A percentile compares a stretch with the other conserved stretches of the same genome.
These are phyloP conservation scores for Lepidium didymum DNA, from an alignment of 345 rosid species.

Conservation along the genomic window DNA sequence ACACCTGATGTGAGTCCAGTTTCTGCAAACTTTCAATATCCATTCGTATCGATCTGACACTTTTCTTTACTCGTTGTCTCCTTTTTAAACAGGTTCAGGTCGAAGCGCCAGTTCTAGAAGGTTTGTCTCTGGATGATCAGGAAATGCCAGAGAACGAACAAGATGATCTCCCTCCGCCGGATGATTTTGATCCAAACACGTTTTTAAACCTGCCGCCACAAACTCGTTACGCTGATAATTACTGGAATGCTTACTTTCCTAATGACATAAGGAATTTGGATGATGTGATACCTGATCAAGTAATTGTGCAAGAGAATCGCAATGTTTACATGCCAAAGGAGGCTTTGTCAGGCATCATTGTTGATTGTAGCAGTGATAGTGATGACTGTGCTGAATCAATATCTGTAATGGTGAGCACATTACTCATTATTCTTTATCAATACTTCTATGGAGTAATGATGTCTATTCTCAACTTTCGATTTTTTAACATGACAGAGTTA, in stretches of 20 bases:
- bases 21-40: too few species aligned
- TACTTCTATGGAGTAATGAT: background rate
- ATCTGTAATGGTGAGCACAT: slow-evolving; percentile 6
- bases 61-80: too few species aligned
- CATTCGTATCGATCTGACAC: too few species aligned
- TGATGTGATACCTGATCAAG: too few species aligned
- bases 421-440: background rate
- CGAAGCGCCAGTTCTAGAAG: too few species aligned
- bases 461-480: background rate
- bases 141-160: too few species aligned
- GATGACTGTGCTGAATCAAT: background rate
- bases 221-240: background rate
- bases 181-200: too few species aligned
- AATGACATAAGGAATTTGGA: too few species aligned
- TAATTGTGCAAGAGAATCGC: background rate
- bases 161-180: too few species aligned
- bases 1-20: too few species aligned
- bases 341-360: slow-evolving; percentile 5
- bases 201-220: background rate
- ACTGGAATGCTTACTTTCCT: background rate
- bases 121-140: too few species aligned
- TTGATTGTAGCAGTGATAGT: background rate
- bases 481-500: background rate
- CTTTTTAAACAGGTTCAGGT: too few species aligned
- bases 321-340: background rate